Evolutionary conservation across 352 stramenopile species (phyloP).

Genomic region (Pythium oligandrum): DNA sequence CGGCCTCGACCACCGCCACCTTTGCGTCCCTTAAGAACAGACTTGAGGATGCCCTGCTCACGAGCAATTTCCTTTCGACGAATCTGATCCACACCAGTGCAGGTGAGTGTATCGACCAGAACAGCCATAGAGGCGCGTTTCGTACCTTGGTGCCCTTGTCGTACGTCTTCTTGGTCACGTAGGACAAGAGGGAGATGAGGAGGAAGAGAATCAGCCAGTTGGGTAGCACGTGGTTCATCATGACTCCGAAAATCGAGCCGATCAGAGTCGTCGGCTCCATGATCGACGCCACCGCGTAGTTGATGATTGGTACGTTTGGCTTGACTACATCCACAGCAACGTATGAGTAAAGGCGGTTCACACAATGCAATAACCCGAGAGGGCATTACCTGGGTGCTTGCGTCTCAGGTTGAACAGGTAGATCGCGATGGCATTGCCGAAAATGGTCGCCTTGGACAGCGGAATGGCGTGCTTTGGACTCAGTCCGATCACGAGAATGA

Average conservation of each 20-base stretch:
- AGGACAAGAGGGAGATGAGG: constrained; percentile 67
- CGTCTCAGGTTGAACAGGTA: constrained; percentile 92
- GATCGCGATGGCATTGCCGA: constrained; percentile 94
- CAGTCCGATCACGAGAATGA: constrained; percentile 93
- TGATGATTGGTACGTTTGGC: constrained; percentile 91
- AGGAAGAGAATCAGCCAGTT: constrained; percentile 81
- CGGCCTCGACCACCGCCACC: constrained; percentile 36
- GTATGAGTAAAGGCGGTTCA: neutral
- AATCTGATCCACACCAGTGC: too few species aligned
- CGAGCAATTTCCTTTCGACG: constrained; percentile 38
- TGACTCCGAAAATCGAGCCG: constrained; percentile 73
- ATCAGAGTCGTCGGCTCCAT: constrained; percentile 95
- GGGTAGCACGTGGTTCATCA: constrained; percentile 80
- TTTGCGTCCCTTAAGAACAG: constrained; percentile 39
- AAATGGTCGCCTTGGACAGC: constrained; percentile 96
- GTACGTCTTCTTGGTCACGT: constrained; percentile 71
- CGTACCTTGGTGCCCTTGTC: constrained; percentile 68
- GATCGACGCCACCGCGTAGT: constrained; percentile 98
- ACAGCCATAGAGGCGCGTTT: neutral
- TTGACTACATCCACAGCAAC: constrained; percentile 26
- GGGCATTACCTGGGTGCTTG: constrained; percentile 82
- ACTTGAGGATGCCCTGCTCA: constrained; percentile 42
- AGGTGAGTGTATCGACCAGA: too few species aligned
- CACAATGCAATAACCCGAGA: neutral
- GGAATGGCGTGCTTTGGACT: constrained; percentile 96